A percentile compares a stretch with the other conserved stretches of the same genome.
Evolutionary conservation across 2,329 filamentous ascomycete species (phyloP).

Genomic region (Aureobasidium namibiae): DNA sequence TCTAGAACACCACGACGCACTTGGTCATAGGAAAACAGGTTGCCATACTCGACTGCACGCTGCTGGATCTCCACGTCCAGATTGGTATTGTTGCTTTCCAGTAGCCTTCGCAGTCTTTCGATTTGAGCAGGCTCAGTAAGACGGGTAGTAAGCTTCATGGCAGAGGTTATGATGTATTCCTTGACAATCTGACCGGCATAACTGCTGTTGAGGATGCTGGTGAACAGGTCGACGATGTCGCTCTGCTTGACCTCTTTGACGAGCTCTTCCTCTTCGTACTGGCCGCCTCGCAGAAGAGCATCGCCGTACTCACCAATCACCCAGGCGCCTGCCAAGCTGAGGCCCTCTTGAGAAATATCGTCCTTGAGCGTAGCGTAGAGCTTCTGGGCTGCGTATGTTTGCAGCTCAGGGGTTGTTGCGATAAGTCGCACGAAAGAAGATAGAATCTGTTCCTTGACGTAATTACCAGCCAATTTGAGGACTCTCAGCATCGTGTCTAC

Average conservation of each 20-base stretch:
- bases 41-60: conserved; percentile 87
- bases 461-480: conserved; percentile 86
- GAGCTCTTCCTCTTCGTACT: conserved; percentile 89
- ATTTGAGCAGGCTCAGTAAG: conserved; percentile 77
- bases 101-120: conserved; percentile 71
- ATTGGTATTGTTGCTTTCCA: conserved; percentile 72
- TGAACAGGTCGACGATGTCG: conserved; percentile 89
- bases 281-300: conserved; percentile 74
- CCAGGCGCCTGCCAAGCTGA: conserved; percentile 91
- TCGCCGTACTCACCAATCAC: conserved; percentile 97
- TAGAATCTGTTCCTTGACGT: conserved; percentile 94
- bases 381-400: conserved; percentile 95
- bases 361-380: conserved; percentile 85
- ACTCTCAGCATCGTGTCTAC: conserved; percentile 96
- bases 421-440: conserved; percentile 95
- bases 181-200: conserved; percentile 86
- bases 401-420: conserved; percentile 85
- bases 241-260: conserved; percentile 75
- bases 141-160: conserved; percentile 90
- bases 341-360: conserved; percentile 93
- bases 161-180: conserved; percentile 90
- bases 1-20: conserved; percentile 86
- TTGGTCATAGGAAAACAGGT: conserved; percentile 84
- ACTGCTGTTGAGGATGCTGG: conserved; percentile 84
- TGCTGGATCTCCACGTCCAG: conserved; percentile 95